Evolutionary conservation across 352 stramenopile species (phyloP), one percentile per base, ranked within the genome.

Genomic region (Phytopythium sindhum): DNA sequence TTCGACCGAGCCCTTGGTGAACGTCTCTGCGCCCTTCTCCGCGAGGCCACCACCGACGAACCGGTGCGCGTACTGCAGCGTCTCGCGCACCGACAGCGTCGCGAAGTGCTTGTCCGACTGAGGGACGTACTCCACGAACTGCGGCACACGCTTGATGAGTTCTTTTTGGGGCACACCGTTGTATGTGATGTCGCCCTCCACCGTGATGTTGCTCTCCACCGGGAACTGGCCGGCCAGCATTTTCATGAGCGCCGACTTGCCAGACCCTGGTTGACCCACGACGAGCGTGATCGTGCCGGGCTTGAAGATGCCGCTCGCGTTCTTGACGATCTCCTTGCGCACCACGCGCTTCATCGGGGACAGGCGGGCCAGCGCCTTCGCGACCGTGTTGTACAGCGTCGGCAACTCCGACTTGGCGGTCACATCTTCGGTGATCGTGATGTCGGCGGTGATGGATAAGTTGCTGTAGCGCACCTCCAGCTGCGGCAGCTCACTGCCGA

Each of bases 21-120:
- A 50, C 45, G 68, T 21, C 14, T 71, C 58, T 0, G 73, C 63
- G 21, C 64, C 56, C 15, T 63, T 61, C 59, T 67, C 61, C 15
- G 66, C 12, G 21, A 74, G 53, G 5, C 72, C 58, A 2, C 66
- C 67, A 9, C 67, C 69, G 12, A 61, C 68, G 63, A 86, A 96
- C 45, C 92, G 79, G 67, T 91, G 94, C 95, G 68, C 68, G 29
- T 68, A 74, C 57, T 67, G 50, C 12, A 74, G 57, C 51, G 68
- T 74, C 61, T 67, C 61, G 5, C 63, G 57, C 31, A 73, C 67
- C 11, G 67, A 64, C 44, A 72, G 39, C 17, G 65, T 68, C 15
- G 68, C 47, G 51, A 66, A 72, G 35, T 74, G 68, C 33, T 63
- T 60, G 72, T 97, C 90, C 24, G 70, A 64, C 64, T 78, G 71